Evolutionary conservation across 83 land plant genomes (phyloP), one percentile per base, ranked within the genome.

Genomic region (Isoetes engelmannii): DNA sequence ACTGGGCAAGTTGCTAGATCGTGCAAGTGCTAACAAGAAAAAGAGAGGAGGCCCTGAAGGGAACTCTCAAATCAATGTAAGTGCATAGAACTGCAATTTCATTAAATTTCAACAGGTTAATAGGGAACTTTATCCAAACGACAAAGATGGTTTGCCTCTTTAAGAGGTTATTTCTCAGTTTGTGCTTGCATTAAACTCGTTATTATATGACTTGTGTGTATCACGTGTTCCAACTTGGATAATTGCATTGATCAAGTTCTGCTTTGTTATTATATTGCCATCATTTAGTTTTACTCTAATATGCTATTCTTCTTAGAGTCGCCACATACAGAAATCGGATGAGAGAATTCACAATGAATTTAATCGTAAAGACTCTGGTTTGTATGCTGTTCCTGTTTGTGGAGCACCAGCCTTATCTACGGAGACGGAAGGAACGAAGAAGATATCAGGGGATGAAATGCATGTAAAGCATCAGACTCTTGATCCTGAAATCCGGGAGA

Each of bases 1-100:
- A 42, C 58, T 68, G 5, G 70, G 42, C 1, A 68, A 68, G 70
- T 58, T 68, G 13, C 44, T 68, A 17, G 61, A 51, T 28, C 70
- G 70, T 68, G 58, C 58, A 21, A 45, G 63, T 54, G 43, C 20
- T 3, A 62, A 6, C 44, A 62, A 47, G 15, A n/a, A 54, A 57
- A 28, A 55, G 61, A 28, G 51, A 72, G 43, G 47, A 63, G 57
- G 20, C 21, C 19, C 53, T 66, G 37, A 28, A 28, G 37, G 37
- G 37, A 28, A 28, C 37, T 28, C 41, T 66, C 49, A 15, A 49
- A 66, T 17, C 74, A 72, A 51, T 57, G 51, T 44, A 55, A 53
- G 13, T 53, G 13, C 15, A 12, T 13, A 53, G 55, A 15, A 53
- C 55, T 53, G 15, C 15, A 13, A 15, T 15, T 15, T 13, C 2